Percentiles rank a stretch among this genome's conserved stretches.
Evolutionary conservation across 1,139 yeast species (phyloP).

Genomic region (Entelexis paramagnoliae): DNA sequence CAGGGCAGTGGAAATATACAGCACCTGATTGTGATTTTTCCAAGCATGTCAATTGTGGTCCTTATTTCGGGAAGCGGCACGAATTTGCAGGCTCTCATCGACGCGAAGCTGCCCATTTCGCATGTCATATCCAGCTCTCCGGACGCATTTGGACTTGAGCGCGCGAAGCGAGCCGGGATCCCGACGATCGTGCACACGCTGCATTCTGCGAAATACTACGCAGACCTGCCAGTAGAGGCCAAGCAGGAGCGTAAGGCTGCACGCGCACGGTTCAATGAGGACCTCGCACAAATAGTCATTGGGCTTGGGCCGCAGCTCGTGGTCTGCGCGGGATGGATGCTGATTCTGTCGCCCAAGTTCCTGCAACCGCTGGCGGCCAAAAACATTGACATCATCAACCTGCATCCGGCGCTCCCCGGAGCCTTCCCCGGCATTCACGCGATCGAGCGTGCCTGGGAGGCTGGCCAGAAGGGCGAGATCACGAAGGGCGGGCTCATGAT

Average conservation of each 20-base stretch:
- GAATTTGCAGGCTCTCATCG: conserved; percentile 84
- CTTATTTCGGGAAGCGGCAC: conserved; percentile 92
- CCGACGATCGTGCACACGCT: conserved; percentile 62
- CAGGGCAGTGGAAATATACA: not conserved
- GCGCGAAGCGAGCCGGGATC: conserved; percentile 63
- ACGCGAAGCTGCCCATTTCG: conserved; percentile 52
- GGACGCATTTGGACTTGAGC: conserved; percentile 69
- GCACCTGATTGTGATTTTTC: not conserved
- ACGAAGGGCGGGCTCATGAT: conserved; percentile 91
- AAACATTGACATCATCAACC: conserved; percentile 68
- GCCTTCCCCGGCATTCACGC: conserved; percentile 97
- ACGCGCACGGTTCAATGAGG: conserved; percentile 63
- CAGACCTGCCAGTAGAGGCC: conserved; percentile 57
- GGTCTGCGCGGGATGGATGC: conserved; percentile 98
- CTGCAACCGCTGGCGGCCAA: conserved; percentile 53
- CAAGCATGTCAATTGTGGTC: conserved; percentile 44
- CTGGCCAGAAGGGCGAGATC: conserved; percentile 73
- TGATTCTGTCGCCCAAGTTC: conserved; percentile 70
- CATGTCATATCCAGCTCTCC: conserved; percentile 77
- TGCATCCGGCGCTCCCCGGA: conserved; percentile 96
- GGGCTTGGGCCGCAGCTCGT: conserved; percentile 58
- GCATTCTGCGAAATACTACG: conserved; percentile 50
- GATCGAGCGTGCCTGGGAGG: conserved; percentile 90
- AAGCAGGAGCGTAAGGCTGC: conserved; percentile 47
- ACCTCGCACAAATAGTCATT: conserved; percentile 60